Base-by-base conservation (phyloP, 768 basidiomycete species). In the Phylloporus arenicola region DNA sequence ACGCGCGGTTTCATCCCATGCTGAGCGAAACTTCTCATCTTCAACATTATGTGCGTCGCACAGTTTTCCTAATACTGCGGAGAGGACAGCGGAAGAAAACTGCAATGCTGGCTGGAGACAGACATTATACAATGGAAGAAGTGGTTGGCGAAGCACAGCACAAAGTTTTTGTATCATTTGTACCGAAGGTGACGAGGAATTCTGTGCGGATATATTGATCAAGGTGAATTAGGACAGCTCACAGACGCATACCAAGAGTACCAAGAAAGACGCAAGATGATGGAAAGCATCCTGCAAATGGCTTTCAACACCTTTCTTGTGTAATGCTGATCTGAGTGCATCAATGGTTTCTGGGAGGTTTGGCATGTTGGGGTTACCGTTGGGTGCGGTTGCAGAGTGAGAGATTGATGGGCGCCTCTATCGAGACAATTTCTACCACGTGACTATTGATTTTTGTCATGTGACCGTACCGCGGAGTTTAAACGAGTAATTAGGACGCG, bases 1-100 rank as follows among this genome's bases (percentile, higher is more conserved):
- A 25, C 71, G 57, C 30, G 75, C 71, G 11, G 75, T 64, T 12
- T 49, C 53, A 61, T 81, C 78, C 81, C 82, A 83, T 3, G 60
- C 50, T 5, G 43, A 52, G 38, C 60, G 57, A 45, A 63, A 50
- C 9, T 46, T 55, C 22, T 58, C 53, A 40, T 69, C 57, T 29
- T 47, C 47, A 11, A 41, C 13, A 39, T 57, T 54, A 29, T 63
- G 40, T 29, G 63, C 54, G n/a, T 68, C 53, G 14, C 64, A 50
- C 20, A 77, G 55, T 46, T 72, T 76, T 17, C 69, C 67, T 35
- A 74, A 68, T 3, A 81, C 67, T 6, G 58, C 57, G 12, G 58
- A 61, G 34, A 80, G 70, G n/a, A 80, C 55, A 17, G 69, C 60
- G 4, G 71, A 64, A 10, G 72, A 68, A 55, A 75, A 70, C 10